Conservation (phyloP, 108 stramenopile genomes). For the Mediolabrus comicus region DNA sequence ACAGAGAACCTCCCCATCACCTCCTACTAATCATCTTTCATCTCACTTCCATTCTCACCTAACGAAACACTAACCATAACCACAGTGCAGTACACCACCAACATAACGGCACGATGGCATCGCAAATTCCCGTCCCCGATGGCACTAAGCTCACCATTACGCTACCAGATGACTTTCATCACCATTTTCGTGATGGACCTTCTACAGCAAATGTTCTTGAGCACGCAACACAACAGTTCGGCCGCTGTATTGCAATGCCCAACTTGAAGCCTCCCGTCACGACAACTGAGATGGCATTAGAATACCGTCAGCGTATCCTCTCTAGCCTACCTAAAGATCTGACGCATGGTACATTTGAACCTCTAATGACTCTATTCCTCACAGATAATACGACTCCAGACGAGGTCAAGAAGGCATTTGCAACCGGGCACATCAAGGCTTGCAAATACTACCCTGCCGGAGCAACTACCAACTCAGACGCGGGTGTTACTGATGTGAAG, state of each 20-base stretch:
- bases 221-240: slow-evolving; percentile 79
- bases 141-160: slow-evolving; percentile 62
- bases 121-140: slow-evolving; percentile 3
- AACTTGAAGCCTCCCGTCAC: slow-evolving; percentile 97
- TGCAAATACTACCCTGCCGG: slow-evolving; percentile 99
- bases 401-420: slow-evolving; percentile 81
- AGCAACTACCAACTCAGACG: slow-evolving; percentile 97
- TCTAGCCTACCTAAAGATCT: slow-evolving; percentile 44
- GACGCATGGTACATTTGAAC: slow-evolving; percentile 56
- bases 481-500: slow-evolving; percentile 92
- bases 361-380: slow-evolving; percentile 96
- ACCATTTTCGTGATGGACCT: slow-evolving; percentile 92
- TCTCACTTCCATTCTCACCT: too few species aligned
- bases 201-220: slow-evolving; percentile 55
- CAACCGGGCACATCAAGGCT: slow-evolving; percentile 77
- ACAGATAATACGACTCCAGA: slow-evolving; percentile 95
- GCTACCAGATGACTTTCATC: slow-evolving; percentile 95
- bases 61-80: too few species aligned
- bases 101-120: background rate
- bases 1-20: too few species aligned
- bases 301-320: slow-evolving; percentile 88
- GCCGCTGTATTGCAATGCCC: slow-evolving; percentile 93
- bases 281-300: slow-evolving; percentile 84
- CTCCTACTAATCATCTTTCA: too few species aligned
- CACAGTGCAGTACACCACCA: too few species aligned